Evolutionary conservation across 352 stramenopile genomes (phyloP).

Genomic region (Phytophthora niederhauseri): DNA sequence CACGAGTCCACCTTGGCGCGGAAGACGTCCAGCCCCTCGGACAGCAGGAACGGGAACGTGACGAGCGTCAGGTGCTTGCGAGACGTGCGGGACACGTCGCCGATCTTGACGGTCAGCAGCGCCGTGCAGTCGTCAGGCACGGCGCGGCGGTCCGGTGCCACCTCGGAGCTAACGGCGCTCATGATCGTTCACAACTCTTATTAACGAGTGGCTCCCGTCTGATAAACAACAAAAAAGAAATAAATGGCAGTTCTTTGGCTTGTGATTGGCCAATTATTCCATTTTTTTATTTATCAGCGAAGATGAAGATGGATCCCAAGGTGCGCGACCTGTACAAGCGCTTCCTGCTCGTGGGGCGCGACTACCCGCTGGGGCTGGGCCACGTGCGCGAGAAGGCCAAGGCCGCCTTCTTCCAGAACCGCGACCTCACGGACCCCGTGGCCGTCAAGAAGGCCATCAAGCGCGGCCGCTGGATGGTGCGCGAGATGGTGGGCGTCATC

Average conservation of each 20-base stretch:
- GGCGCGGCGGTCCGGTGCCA: slow-evolving; percentile 15
- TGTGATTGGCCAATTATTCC: slow-evolving; percentile 22
- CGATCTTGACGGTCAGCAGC: slow-evolving; percentile 78
- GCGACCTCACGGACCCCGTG: slow-evolving; percentile 62
- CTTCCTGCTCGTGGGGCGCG: slow-evolving; percentile 92
- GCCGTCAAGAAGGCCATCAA: slow-evolving; percentile 94
- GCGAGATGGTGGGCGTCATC: slow-evolving; percentile 97
- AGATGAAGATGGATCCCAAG: slow-evolving; percentile 87
- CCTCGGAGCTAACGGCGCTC: slow-evolving; percentile 24
- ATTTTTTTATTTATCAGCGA: slow-evolving; percentile 6
- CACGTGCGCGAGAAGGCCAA: slow-evolving; percentile 95
- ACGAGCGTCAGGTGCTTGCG: slow-evolving; percentile 68
- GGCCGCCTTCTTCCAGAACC: slow-evolving; percentile 89
- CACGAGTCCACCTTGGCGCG: slow-evolving; percentile 67
- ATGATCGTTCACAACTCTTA: slow-evolving; percentile 17
- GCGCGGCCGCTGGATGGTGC: slow-evolving; percentile 93
- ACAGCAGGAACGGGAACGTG: slow-evolving; percentile 70
- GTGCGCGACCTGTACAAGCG: slow-evolving; percentile 97
- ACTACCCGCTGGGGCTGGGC: slow-evolving; percentile 94
- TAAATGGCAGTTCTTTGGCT: background rate
- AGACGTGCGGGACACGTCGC: slow-evolving; percentile 68
- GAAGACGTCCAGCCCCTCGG: slow-evolving; percentile 79
- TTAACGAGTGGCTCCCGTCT: slow-evolving; percentile 12
- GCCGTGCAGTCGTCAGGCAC: slow-evolving; percentile 72
- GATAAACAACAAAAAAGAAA: too few species aligned